A percentile compares a stretch with the other conserved stretches of the same genome.
phyloP scores from a whole-genome alignment of 2,329 filamentous ascomycete species.

The Alternaria incomplexa region DNA sequence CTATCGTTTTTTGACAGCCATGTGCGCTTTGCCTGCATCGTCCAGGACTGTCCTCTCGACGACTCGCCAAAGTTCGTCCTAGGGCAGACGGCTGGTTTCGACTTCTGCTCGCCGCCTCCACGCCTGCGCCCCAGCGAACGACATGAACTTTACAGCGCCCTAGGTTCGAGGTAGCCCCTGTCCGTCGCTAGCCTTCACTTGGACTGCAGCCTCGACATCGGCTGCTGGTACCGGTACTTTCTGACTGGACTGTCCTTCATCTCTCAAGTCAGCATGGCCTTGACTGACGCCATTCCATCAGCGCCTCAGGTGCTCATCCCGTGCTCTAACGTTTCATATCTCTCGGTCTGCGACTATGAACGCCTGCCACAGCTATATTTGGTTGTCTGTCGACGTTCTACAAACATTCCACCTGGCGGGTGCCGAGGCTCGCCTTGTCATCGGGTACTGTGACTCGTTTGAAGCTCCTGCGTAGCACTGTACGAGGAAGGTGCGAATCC shows the following conservation, averaged over 20 bases:
- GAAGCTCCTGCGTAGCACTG: not conserved
- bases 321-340: conserved; percentile 12
- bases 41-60: not conserved
- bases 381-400: not conserved
- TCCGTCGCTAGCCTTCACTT: conserved; percentile 12
- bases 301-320: not conserved
- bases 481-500: conserved; percentile 1
- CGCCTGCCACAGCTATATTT: conserved; percentile 7
- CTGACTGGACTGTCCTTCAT: not conserved
- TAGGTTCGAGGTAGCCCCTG: conserved; percentile 12
- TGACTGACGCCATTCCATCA: conserved; percentile 3
- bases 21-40: not conserved
- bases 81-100: conserved; percentile 18
- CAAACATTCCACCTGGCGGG: not conserved
- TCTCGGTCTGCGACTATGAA: not conserved
- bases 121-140: conserved; percentile 16
- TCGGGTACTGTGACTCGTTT: not conserved
- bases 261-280: not conserved
- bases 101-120: conserved; percentile 13
- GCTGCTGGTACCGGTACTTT: not conserved
- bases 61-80: conserved; percentile 9
- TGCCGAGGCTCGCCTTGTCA: not conserved
- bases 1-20: conserved; percentile 11
- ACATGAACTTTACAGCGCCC: conserved; percentile 9
- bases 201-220: not conserved